Evolutionary conservation across 495 filamentous ascomycete genomes (phyloP).

Genomic region (Neohortaea acidophila): DNA sequence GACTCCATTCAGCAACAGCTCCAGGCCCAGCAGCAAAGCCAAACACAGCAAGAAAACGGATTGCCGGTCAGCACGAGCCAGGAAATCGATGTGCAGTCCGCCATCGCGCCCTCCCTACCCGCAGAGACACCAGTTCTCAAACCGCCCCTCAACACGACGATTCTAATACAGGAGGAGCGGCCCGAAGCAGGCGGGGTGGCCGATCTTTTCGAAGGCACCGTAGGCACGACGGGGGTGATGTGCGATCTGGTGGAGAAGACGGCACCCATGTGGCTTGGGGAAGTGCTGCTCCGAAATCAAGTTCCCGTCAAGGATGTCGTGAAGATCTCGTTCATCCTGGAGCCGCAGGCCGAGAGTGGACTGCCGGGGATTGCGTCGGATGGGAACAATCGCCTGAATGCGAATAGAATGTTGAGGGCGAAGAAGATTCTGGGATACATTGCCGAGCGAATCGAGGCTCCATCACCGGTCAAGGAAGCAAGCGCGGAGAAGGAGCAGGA

Average conservation of each 20-base stretch:
- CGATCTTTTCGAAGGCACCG: constrained; percentile 80
- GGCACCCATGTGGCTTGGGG: constrained; percentile 81
- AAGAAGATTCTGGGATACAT: constrained; percentile 93
- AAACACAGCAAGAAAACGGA: constrained; percentile 12
- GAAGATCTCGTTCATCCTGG: constrained; percentile 81
- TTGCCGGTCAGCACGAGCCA: constrained; percentile 8
- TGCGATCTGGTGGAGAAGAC: constrained; percentile 69
- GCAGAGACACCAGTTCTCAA: constrained; percentile 76
- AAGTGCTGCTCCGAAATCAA: constrained; percentile 73
- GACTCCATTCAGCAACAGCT: constrained; percentile 38
- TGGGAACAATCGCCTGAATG: constrained; percentile 77
- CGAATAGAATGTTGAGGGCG: constrained; percentile 88
- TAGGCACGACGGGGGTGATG: constrained; percentile 59
- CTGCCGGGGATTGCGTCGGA: constrained; percentile 17
- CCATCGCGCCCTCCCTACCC: constrained; percentile 60
- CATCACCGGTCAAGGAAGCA: constrained; percentile 17
- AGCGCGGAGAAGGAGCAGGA: background rate
- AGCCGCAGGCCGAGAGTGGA: constrained; percentile 43
- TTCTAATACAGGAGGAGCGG: constrained; percentile 91
- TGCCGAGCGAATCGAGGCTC: constrained; percentile 68
- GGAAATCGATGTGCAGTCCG: constrained; percentile 28
- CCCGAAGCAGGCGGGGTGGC: constrained; percentile 74
- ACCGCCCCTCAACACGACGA: constrained; percentile 60
- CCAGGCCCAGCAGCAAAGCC: constrained; percentile 12
- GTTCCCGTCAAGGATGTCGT: constrained; percentile 78